Percentiles rank a stretch among this genome's conserved stretches.
phyloP scores from a whole-genome alignment of 345 rosid species.

The Geranium brycei region DNA sequence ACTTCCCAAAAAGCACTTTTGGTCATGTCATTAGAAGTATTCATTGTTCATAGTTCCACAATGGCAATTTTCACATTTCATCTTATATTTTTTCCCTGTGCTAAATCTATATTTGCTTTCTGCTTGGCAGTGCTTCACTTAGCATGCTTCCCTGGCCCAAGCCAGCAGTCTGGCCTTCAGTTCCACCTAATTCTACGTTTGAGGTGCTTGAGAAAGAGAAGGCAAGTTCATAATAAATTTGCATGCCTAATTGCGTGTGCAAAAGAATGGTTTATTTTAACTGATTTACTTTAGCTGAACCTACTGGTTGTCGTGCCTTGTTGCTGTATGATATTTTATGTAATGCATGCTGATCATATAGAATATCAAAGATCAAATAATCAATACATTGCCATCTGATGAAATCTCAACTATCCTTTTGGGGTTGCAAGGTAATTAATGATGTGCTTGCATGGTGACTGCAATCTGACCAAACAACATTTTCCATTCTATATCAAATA shows the following conservation, averaged over 20 bases:
- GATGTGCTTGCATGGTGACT: too few species aligned
- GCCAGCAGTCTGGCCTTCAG: slow-evolving; percentile 88
- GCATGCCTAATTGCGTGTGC: neutral
- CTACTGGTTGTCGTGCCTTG: neutral
- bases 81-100: slow-evolving; percentile 8
- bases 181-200: slow-evolving; percentile 66
- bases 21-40: neutral
- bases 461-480: too few species aligned
- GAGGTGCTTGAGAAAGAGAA: slow-evolving; percentile 90
- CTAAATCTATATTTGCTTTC: neutral
- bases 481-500: too few species aligned
- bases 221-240: slow-evolving; percentile 33
- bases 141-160: slow-evolving; percentile 99
- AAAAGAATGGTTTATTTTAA: neutral
- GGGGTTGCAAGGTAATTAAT: too few species aligned
- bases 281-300: neutral
- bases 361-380: too few species aligned
- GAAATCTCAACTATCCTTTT: too few species aligned
- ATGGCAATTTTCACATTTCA: slow-evolving; percentile 2
- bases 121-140: slow-evolving; percentile 73
- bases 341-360: neutral
- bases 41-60: neutral
- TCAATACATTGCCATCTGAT: too few species aligned
- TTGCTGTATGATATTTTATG: neutral
- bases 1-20: neutral